Conservation (phyloP, 176 grass and related monocot genomes). For the Triticum urartu region DNA sequence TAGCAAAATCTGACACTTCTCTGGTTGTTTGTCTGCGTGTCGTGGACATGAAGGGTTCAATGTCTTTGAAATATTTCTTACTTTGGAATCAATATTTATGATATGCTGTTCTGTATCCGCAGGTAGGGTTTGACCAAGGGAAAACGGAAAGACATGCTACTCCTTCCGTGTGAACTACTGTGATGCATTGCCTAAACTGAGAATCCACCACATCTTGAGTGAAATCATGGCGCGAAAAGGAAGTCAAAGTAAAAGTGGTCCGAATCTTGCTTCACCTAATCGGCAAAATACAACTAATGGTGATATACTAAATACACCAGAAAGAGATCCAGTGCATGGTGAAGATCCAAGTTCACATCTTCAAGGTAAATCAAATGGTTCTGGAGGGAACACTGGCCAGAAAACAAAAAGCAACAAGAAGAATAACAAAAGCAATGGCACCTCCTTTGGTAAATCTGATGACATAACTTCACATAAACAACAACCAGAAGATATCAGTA, state of each 20-base stretch:
- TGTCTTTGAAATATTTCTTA: not conserved
- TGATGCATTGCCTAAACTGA: conserved; percentile 11
- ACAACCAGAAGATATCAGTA: conserved; percentile 24
- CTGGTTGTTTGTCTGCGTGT: not conserved
- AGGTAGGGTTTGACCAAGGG: conserved; percentile 36
- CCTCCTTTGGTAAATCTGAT: conserved; percentile 37
- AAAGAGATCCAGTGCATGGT: conserved; percentile 36
- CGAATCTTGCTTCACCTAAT: conserved; percentile 40
- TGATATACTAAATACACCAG: conserved; percentile 50
- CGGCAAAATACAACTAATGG: conserved; percentile 48
- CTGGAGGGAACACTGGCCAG: conserved; percentile 35
- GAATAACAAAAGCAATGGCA: conserved; percentile 33
- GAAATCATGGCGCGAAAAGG: conserved; percentile 83
- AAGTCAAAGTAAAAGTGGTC: conserved; percentile 69
- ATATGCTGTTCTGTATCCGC: conserved; percentile 11
- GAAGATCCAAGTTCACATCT: conserved; percentile 37
- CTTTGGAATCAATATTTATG: conserved; percentile 26
- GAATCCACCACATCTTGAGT: conserved; percentile 17
- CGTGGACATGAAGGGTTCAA: not conserved
- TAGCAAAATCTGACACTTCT: not conserved
- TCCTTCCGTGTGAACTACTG: not conserved
- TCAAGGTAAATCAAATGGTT: conserved; percentile 37
- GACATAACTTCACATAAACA: conserved; percentile 20
- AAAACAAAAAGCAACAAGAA: conserved; percentile 49
- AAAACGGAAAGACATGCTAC: conserved; percentile 7